phyloP scores from a whole-genome alignment of 2,329 filamentous ascomycete species.

The Colletotrichum lindemuthianum region DNA sequence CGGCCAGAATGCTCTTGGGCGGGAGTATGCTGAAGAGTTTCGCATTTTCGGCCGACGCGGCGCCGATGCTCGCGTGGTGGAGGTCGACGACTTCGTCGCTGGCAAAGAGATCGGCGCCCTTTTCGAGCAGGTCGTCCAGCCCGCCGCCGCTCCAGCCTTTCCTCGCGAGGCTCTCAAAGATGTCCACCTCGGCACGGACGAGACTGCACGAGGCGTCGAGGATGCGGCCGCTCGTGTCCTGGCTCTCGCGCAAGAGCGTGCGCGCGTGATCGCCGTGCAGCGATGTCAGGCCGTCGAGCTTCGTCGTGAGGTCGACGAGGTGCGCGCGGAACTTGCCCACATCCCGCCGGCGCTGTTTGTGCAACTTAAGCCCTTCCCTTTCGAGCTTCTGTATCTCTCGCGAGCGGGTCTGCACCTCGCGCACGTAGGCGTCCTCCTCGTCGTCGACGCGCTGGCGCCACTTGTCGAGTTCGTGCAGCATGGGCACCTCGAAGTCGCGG shows the following conservation, averaged over 20 bases:
- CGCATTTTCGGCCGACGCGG: slow-evolving; percentile 43
- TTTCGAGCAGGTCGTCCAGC: slow-evolving; percentile 72
- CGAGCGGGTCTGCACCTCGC: slow-evolving; percentile 63
- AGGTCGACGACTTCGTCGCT: slow-evolving; percentile 47
- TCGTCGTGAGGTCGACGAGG: slow-evolving; percentile 69
- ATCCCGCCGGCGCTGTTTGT: slow-evolving; percentile 68
- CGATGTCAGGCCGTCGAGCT: slow-evolving; percentile 70
- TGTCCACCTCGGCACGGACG: slow-evolving; percentile 75
- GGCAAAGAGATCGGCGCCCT: slow-evolving; percentile 70
- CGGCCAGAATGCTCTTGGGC: slow-evolving; percentile 70
- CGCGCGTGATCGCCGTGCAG: slow-evolving; percentile 70
- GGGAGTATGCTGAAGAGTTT: slow-evolving; percentile 74
- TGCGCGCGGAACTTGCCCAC: slow-evolving; percentile 71
- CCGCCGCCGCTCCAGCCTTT: slow-evolving; percentile 76
- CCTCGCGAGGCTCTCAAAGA: slow-evolving; percentile 72
- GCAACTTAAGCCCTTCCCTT: slow-evolving; percentile 71
- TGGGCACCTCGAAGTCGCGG: slow-evolving; percentile 73
- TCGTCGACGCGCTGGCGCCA: slow-evolving; percentile 73
- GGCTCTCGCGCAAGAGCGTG: slow-evolving; percentile 68
- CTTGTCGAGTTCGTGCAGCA: slow-evolving; percentile 75
- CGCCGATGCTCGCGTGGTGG: slow-evolving; percentile 37
- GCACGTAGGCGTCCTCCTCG: slow-evolving; percentile 69
- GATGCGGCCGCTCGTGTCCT: slow-evolving; percentile 71
- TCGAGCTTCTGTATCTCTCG: slow-evolving; percentile 72
- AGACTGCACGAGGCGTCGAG: slow-evolving; percentile 73